phyloP scores from a whole-genome alignment of 371 early-diverging fungal genomes.

The Zopfochytrium polystomum region DNA sequence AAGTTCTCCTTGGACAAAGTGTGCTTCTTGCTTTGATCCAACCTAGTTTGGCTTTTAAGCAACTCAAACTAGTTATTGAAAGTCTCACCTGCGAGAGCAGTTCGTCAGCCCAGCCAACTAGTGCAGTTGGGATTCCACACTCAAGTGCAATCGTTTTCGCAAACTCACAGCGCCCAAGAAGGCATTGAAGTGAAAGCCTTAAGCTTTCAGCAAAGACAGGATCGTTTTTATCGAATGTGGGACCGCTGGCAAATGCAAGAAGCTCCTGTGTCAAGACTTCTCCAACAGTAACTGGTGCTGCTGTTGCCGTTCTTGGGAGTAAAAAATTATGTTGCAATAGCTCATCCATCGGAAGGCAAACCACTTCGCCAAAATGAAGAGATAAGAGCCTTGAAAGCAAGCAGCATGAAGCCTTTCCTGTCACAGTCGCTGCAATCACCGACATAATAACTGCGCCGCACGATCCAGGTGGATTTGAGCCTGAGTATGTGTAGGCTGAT shows the following conservation, averaged over 20 bases:
- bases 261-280: not conserved
- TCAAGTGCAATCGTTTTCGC: constrained; percentile 23
- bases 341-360: constrained; percentile 16
- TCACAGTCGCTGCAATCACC: too few species aligned
- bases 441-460: not conserved
- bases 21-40: constrained; percentile 21
- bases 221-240: constrained; percentile 12
- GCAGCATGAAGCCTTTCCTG: constrained; percentile 1
- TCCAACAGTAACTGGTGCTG: not conserved
- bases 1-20: constrained; percentile 16
- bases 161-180: constrained; percentile 24
- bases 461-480: not conserved
- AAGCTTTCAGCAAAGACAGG: constrained; percentile 24
- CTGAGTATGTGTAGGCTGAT: too few species aligned
- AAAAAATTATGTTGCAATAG: not conserved
- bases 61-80: not conserved
- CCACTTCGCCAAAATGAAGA: constrained; percentile 26
- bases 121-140: not conserved
- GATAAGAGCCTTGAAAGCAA: constrained; percentile 21
- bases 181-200: constrained; percentile 22
- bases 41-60: constrained; percentile 4
- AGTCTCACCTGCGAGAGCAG: not conserved
- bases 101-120: not conserved
- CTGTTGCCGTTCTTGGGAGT: not conserved
- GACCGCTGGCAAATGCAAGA: not conserved